phyloP scores from a whole-genome alignment of 345 rosid species.

The Euphorbia pulcherrima region DNA sequence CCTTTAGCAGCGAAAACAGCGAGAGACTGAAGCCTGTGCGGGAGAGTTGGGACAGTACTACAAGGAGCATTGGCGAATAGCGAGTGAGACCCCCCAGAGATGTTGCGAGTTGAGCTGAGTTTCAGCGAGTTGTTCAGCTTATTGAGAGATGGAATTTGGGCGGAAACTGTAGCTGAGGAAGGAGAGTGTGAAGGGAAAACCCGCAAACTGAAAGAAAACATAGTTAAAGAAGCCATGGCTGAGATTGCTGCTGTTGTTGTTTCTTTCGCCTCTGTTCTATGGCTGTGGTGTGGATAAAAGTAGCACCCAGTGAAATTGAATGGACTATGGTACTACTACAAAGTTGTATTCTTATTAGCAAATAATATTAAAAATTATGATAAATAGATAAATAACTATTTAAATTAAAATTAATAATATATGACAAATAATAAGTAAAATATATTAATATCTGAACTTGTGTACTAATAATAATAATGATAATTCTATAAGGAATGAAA shows the following conservation, averaged over 20 bases:
- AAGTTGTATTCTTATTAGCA: too few relatives aligned
- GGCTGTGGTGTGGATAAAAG: constrained; percentile 15
- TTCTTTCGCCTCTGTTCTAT: background rate
- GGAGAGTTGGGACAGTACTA: constrained; percentile 20
- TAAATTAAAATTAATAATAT: too few relatives aligned
- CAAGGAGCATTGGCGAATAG: constrained; percentile 32
- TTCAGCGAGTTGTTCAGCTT: constrained; percentile 34
- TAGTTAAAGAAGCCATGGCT: constrained; percentile 55
- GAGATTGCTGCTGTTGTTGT: background rate
- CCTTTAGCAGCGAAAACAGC: constrained; percentile 79
- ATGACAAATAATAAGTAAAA: too few relatives aligned
- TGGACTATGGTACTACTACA: too few relatives aligned
- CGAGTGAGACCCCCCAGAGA: constrained; percentile 49
- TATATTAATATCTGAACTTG: too few relatives aligned
- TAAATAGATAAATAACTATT: too few relatives aligned
- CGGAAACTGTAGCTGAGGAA: constrained; percentile 22
- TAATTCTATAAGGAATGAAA: too few relatives aligned
- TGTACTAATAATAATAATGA: too few relatives aligned
- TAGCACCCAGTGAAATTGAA: background rate
- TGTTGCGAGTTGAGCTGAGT: constrained; percentile 47
- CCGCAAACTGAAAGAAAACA: constrained; percentile 37
- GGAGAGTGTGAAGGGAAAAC: constrained; percentile 29
- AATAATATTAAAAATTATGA: too few relatives aligned
- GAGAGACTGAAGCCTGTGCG: constrained; percentile 43
- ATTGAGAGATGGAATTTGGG: constrained; percentile 40